Conservation (phyloP, 1,284 basidiomycete species). For the Cryptococcus sp. region DNA sequence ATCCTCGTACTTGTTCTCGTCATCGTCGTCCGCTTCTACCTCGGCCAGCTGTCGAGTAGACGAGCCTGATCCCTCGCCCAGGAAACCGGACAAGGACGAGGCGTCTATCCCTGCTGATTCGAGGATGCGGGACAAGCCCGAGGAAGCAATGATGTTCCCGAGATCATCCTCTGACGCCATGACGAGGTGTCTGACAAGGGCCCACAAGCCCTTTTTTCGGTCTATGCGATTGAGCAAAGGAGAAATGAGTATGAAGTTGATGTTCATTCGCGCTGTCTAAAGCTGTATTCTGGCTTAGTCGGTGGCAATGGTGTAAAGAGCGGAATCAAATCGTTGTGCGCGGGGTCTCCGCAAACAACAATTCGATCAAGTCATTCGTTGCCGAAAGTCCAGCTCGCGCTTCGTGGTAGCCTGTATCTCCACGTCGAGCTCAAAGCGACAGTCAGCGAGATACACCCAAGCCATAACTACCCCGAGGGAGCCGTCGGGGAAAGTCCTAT, state of each 20-base stretch:
- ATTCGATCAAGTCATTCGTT: too few relatives aligned
- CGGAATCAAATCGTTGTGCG: too few relatives aligned
- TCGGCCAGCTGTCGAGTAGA: conserved; percentile 29
- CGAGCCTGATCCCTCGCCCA: conserved; percentile 22
- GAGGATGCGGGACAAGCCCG: conserved; percentile 39
- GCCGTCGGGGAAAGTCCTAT: too few relatives aligned
- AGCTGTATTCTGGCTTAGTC: not conserved
- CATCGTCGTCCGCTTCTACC: conserved; percentile 46
- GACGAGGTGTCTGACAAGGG: not conserved
- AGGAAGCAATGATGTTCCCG: conserved; percentile 32
- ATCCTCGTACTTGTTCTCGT: conserved; percentile 53
- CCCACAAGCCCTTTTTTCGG: not conserved
- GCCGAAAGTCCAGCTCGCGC: too few relatives aligned
- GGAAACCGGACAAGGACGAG: conserved; percentile 29
- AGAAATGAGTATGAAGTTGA: too few relatives aligned
- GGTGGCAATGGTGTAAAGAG: not conserved
- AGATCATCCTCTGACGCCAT: conserved; percentile 37
- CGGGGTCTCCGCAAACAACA: too few relatives aligned
- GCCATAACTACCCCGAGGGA: too few relatives aligned
- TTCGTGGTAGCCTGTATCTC: too few relatives aligned
- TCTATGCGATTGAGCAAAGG: not conserved
- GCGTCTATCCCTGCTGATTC: conserved; percentile 39
- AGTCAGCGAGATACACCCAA: too few relatives aligned
- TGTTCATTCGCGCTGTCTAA: too few relatives aligned
- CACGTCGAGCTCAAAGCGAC: too few relatives aligned